phyloP scores from a whole-genome alignment of 805 yeast genomes.

The Starmerella davenportii region DNA sequence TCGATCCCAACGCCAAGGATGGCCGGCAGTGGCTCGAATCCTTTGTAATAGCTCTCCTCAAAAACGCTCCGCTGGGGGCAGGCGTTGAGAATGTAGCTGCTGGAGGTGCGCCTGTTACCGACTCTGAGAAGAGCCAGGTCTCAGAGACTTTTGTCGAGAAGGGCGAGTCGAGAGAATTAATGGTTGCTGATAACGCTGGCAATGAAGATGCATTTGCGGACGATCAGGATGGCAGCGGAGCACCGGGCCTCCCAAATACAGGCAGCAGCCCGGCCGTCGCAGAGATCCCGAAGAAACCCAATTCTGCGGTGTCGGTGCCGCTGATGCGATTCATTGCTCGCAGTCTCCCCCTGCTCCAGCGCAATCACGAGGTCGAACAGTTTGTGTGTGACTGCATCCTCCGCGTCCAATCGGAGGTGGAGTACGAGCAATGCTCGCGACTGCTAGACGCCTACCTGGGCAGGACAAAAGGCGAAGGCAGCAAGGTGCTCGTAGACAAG shows the following conservation, averaged over 20 bases:
- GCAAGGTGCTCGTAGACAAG: slow-evolving; percentile 1
- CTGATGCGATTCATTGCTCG: slow-evolving; percentile 2
- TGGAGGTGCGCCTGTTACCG: background rate
- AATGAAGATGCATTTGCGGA: background rate
- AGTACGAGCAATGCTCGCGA: background rate
- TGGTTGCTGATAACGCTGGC: background rate
- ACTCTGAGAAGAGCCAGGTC: no score
- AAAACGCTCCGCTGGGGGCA: slow-evolving; percentile 2
- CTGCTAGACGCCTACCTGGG: background rate
- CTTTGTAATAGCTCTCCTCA: slow-evolving; percentile 8
- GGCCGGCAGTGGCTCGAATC: slow-evolving; percentile 11
- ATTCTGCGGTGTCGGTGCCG: slow-evolving; percentile 4
- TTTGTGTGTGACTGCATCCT: background rate
- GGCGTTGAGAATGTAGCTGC: background rate
- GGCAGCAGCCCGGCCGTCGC: no score
- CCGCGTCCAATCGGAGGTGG: slow-evolving; percentile 1
- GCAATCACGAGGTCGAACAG: slow-evolving; percentile 6
- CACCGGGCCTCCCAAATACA: no score
- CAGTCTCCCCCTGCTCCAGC: slow-evolving; percentile 2
- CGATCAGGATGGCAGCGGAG: no score
- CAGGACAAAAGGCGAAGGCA: slow-evolving; percentile 1
- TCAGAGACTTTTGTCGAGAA: no score
- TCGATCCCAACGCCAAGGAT: slow-evolving; percentile 9
- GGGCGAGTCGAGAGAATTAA: no score
- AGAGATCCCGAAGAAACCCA: no score